phyloP scores from a whole-genome alignment of 2,329 filamentous ascomycete genomes.

The Phoma sp. region DNA sequence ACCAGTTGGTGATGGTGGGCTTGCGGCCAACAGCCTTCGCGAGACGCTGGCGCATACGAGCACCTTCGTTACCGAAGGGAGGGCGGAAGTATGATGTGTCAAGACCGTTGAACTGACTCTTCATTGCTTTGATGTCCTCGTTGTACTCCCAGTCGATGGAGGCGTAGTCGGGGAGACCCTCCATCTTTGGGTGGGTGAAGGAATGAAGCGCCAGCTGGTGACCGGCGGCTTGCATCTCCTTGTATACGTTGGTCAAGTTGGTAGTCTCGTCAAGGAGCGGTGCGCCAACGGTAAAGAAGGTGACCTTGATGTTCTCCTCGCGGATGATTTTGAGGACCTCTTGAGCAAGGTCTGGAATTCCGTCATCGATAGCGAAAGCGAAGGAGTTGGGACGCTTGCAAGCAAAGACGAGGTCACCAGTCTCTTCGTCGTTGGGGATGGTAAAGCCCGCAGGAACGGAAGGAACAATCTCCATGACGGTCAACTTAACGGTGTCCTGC shows the following conservation, averaged over 20 bases:
- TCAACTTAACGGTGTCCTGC: constrained; percentile 58
- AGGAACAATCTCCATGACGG: constrained; percentile 67
- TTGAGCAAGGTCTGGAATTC: constrained; percentile 65
- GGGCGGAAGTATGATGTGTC: constrained; percentile 68
- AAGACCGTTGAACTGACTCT: constrained; percentile 41
- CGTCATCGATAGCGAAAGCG: constrained; percentile 76
- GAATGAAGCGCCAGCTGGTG: constrained; percentile 75
- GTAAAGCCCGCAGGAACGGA: constrained; percentile 60
- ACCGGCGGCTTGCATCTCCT: constrained; percentile 66
- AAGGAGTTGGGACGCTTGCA: constrained; percentile 74
- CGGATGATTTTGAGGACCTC: constrained; percentile 68
- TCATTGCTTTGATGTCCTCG: constrained; percentile 62
- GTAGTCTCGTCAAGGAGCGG: constrained; percentile 66
- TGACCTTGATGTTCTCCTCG: constrained; percentile 69
- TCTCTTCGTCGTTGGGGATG: constrained; percentile 67
- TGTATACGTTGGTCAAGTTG: constrained; percentile 70
- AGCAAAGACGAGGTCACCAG: constrained; percentile 66
- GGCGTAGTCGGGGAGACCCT: constrained; percentile 61
- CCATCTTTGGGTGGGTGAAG: constrained; percentile 73
- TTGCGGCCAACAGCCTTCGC: constrained; percentile 56
- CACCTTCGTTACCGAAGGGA: constrained; percentile 73
- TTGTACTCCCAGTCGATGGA: constrained; percentile 69
- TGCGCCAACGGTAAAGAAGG: constrained; percentile 74
- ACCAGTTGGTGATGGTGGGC: constrained; percentile 71
- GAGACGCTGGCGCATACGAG: constrained; percentile 69